Percentiles rank a stretch among this genome's conserved stretches.
Conservation (phyloP, 75 land plant species). For the Gnetum montanum region DNA sequence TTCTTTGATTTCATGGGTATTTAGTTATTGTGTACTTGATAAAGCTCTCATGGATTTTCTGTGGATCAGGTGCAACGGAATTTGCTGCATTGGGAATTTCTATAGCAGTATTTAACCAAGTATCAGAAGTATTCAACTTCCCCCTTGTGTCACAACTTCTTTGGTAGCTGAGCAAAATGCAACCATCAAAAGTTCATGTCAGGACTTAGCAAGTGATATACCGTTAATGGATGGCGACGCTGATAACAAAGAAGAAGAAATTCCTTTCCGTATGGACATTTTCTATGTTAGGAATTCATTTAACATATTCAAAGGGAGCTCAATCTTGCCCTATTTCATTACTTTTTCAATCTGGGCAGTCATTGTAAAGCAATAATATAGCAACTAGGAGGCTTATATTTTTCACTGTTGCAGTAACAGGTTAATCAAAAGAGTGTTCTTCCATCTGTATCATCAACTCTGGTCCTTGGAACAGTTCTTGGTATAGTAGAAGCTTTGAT, state of each 20-base stretch:
- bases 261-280: no score
- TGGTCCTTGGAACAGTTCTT: constrained; percentile 55
- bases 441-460: constrained; percentile 70
- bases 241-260: no score
- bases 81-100: constrained; percentile 66
- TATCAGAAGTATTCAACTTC: constrained; percentile 40
- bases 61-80: constrained; percentile 45
- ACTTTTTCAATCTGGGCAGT: no score
- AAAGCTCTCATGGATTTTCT: neutral
- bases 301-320: no score
- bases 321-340: constrained; percentile 40
- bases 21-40: no score
- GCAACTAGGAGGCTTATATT: no score
- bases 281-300: no score
- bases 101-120: constrained; percentile 54
- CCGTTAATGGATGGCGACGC: no score
- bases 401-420: no score
- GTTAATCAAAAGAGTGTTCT: constrained; percentile 27
- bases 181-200: neutral
- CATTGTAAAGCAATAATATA: no score
- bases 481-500: constrained; percentile 61
- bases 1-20: no score
- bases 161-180: constrained; percentile 56
- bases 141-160: constrained; percentile 57
- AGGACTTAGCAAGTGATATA: no score